Evolutionary conservation across 352 stramenopile genomes (phyloP), one percentile per base, ranked within the genome.

Genomic region (Phytopythium delawarense): DNA sequence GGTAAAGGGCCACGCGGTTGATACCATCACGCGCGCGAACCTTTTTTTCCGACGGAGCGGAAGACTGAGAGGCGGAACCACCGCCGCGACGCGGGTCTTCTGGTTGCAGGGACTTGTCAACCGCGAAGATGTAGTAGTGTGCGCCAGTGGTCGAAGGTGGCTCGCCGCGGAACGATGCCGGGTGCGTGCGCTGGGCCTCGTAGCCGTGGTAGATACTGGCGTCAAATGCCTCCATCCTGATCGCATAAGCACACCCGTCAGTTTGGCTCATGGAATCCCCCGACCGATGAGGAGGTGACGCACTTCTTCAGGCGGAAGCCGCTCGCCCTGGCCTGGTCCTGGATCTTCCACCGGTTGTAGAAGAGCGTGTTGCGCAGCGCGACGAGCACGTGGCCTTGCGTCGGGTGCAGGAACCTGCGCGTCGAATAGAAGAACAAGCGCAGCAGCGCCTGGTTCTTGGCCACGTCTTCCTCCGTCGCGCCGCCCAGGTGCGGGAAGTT

Each of bases 401-500:
- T 81, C 16, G 75, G 72, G 42, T 92, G 74, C 60, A 94, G 34
- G 60, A 82, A 89, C 53, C 61, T 49, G 5, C 79, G 75, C 21
- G 78, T 76, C 20, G 82, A 89, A 57, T 76, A 83, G 60, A 96
- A 96, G 64, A 96, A 96, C 16, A 76, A 57, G 30, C 72, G 74
- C 57, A 96, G 61, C 45, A 96, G 64, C 30, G 78, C 70, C 63
- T 94, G 87, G 69, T 96, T 96, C 63, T 89, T 93, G 20, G 67
- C 74, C 21, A 96, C 81, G 63, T 93, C 87, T 45, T 86, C 85
- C 46, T 94, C 81, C 3, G 87, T 94, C 8, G 84, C 78, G 21
- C 87, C 87, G 46, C 87, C 87, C 12, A 96, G 65, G 61, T 96
- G 87, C 18, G 87, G 87, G 60, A 96, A 96, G 59, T 96, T 96